Base-by-base conservation (phyloP, 2,329 filamentous ascomycete genomes). In the Cercospora sesami region DNA sequence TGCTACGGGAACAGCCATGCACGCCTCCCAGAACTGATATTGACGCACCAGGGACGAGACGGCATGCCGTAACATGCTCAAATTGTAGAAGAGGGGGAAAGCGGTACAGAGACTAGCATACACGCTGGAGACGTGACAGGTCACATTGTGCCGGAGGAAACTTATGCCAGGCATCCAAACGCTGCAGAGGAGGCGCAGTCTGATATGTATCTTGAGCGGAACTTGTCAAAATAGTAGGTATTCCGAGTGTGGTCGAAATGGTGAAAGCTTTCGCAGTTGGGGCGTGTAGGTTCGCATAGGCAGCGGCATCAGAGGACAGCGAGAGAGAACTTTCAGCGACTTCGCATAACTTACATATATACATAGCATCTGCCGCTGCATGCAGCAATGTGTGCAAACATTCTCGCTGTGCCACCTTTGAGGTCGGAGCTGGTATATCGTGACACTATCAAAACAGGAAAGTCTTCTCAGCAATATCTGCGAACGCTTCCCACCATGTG, bases 401-500 rank as follows among this genome's bases (percentile, higher is more conserved):
- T 4, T 16, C 36, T 42, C 36, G 0, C 36, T 42, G 16, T n/a
- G 36, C 33, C 33, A 6, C 33, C n/a, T 3, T 2, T 6, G 5
- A 12, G 51, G 23, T 16, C 16, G n/a, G 1, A 31, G 26, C 53
- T 26, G 26, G 14, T n/a, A 31, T 12, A n/a, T 1, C 14, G 7
- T n/a, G 16, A 7, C 53, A 60, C 18, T 8, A 61, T 70, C 55
- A 70, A 48, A 70, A 70, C 33, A 70, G 23, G 39, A 70, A 70
- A 1, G 66, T 60, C 60, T 63, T 70, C 18, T 68, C 66, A 9
- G 68, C 67, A 30, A 70, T 64, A 28, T 61, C 30, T 10, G 65
- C 62, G 42, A 71, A 71, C 30, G 64, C 30, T n/a, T 68, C 65
- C 67, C 67, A 71, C 69, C 69, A 71, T 2, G 53, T 65, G 16